Evolutionary conservation across 306 rosid genomes (phyloP), one percentile per base, ranked within the genome.

Genomic region (Alnus glutinosa): DNA sequence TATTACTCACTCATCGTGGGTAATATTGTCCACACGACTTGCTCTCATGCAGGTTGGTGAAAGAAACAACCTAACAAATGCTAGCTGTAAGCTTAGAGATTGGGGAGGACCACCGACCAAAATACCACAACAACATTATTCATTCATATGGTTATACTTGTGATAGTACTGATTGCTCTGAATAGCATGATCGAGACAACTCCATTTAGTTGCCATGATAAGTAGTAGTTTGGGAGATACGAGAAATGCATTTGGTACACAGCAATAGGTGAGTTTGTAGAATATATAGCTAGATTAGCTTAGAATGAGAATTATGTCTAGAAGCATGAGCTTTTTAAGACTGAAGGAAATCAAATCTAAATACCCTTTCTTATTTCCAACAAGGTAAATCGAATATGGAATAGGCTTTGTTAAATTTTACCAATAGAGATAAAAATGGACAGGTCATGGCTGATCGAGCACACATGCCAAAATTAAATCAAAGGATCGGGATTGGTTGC

Each of bases 11-110:
- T 8, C 28, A 62, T 39, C 50, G 39, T 18, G 44, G 63, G 23
- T 57, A 42, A 42, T 42, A 55, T 70, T 61, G 55, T 63, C 78
- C 77, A 55, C 66, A 54, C 75, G 75, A 19, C 75, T 73, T 46
- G 55, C 54, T 39, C 55, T 63, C 48, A 66, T 9, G 63, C 1
- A 48, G 61, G 74, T 72, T 77, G 82, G 75, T 72, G 75, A 77
- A 64, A 55, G 78, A 59, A 44, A 82, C 59, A 19, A 73, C 85
- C 85, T 77, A 77, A 57, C 47, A 23, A 63, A 32, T 63, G 8
- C 64, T 77, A 32, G 75, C 63, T 77, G 81, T 57, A 5, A 19
- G 55, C 48, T 59, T 18, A 39, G 12, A 37, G 71, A 39, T 2
- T 67, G 14, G 19, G 71, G 37, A 67, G 71, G 71, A 67, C 39